Evolutionary conservation across 345 rosid species (phyloP), one percentile per base, ranked within the genome.

Genomic region (Brassica cretica): DNA sequence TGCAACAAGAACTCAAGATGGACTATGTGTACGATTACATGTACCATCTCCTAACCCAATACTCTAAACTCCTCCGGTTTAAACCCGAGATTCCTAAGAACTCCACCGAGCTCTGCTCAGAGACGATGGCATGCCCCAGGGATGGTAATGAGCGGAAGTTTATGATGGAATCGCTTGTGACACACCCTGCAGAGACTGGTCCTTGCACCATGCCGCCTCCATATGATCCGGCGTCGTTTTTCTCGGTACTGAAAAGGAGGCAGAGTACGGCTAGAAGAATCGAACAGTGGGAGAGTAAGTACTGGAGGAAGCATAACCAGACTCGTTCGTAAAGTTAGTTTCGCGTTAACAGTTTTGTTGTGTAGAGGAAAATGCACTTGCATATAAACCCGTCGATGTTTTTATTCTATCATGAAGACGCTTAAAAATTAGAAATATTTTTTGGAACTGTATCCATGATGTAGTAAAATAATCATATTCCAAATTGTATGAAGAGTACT

Each of bases 1-100:
- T 86, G 18, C 84, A 78, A 46, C 78, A 86, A 61, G 88, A 89
- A 1, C 75, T 90, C 82, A 88, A 83, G 80, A 85, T 90, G 83
- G 93, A 90, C 68, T 83, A 76, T 16, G 93, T 90, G 25, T 90
- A 92, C 41, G 93, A 92, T 61, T 92, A 92, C 86, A 89, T 92
- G 93, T 87, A 71, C 76, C 97, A 90, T 92, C 92, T 90, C 27
- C 71, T 90, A 74, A 88, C 25, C 2, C 87, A 88, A 81, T 92
- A 90, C 41, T 85, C 93, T 2, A 90, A 87, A 85, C 92, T 90
- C 37, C 75, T 92, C 85, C 87, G 80, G 51, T 90, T 78, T 76
- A 85, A 86, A 81, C 95, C 97, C 0, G 71, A 68, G 25, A 41
- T 88, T 32, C 88, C 95, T 10, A 30, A 32, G 65, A 74, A 83